Conservation (phyloP, 78 protist species). For the Dictyostelium firmibasis region DNA sequence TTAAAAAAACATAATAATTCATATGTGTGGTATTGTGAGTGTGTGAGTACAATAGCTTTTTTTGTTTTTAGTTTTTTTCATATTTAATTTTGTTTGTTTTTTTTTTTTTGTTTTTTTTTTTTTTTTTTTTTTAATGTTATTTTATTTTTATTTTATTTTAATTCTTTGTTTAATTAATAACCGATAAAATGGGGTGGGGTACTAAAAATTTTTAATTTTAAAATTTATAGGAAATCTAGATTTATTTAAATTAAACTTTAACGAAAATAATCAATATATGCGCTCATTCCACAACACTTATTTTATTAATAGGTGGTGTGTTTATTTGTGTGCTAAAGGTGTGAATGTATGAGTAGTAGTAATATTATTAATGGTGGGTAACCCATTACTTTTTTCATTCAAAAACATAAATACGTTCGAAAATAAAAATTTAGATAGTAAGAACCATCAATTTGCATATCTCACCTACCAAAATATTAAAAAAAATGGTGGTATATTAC, state of each 20-base stretch:
- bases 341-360: not conserved
- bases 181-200: not conserved
- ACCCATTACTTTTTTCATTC: not conserved
- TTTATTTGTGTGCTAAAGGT: not conserved
- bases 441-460: not conserved
- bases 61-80: no score
- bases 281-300: not conserved
- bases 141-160: not conserved
- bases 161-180: not conserved
- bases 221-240: not conserved
- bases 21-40: no score
- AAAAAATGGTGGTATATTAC: not conserved
- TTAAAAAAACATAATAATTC: no score
- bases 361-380: not conserved
- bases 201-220: not conserved
- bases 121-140: not conserved
- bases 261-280: not conserved
- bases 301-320: not conserved
- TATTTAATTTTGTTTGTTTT: no score
- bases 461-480: not conserved
- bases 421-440: not conserved
- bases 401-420: not conserved
- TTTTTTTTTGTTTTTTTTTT: no score
- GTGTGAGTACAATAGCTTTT: no score
- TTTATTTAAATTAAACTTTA: not conserved